A percentile compares a stretch with the other conserved stretches of the same genome.
Conservation (phyloP, 345 rosid genomes). For the Corymbia maculata region DNA sequence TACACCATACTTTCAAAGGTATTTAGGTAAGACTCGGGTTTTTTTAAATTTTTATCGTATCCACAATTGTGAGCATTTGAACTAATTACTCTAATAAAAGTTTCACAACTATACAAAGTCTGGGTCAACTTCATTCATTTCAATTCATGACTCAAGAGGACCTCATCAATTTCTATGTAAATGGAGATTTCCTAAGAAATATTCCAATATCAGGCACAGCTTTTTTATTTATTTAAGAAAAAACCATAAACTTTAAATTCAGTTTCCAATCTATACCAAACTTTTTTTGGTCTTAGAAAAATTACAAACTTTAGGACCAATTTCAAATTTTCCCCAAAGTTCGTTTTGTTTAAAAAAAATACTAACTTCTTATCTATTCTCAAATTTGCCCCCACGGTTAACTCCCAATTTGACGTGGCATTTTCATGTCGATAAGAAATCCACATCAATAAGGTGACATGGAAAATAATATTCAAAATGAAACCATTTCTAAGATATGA, state of each 20-base stretch:
- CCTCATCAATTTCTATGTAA: background rate
- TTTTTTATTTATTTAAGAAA: too few species aligned
- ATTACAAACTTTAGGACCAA: background rate
- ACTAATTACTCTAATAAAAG: background rate
- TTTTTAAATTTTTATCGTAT: too few species aligned
- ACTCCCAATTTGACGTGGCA: background rate
- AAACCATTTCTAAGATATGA: background rate
- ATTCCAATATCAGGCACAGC: background rate
- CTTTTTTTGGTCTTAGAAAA: background rate
- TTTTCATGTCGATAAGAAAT: background rate
- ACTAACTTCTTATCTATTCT: background rate
- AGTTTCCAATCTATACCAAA: background rate
- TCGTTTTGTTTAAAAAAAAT: too few species aligned
- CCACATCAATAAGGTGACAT: background rate
- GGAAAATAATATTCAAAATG: background rate
- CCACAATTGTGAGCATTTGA: background rate
- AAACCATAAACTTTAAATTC: background rate
- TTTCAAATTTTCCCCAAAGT: background rate
- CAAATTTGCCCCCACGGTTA: background rate
- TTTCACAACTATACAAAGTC: background rate
- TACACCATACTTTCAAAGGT: background rate
- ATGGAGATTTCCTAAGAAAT: background rate
- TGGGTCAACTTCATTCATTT: background rate
- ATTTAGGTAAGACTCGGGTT: background rate
- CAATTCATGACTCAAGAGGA: too few species aligned